These are phyloP conservation scores for Epichloe aotearoae DNA, from an alignment of 2,329 filamentous ascomycete genomes.

Conservation along the genomic window DNA sequence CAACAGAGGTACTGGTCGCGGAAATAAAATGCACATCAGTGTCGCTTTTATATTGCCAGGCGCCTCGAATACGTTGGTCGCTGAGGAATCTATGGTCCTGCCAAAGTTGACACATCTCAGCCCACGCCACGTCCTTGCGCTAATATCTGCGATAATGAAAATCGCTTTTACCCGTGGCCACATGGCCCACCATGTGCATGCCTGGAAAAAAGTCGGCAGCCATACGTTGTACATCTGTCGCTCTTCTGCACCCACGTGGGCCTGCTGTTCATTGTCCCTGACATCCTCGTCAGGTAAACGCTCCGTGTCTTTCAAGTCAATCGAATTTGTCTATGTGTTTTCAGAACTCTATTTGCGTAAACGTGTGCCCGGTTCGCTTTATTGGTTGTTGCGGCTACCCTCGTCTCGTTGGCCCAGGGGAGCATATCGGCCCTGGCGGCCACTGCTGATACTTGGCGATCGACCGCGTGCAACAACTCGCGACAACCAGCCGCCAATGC, in stretches of 20 bases:
- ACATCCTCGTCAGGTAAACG: too few relatives aligned
- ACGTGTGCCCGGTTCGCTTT: conserved; percentile 10
- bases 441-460: conserved; percentile 23
- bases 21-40: not conserved
- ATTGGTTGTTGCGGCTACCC: conserved; percentile 14
- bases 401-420: conserved; percentile 30
- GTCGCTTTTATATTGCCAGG: not conserved
- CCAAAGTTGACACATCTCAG: not conserved
- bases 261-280: not conserved
- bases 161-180: not conserved
- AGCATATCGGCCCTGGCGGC: conserved; percentile 27
- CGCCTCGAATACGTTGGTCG: not conserved
- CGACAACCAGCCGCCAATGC: conserved; percentile 38
- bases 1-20: too few relatives aligned
- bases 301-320: too few relatives aligned
- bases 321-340: too few relatives aligned
- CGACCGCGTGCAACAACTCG: conserved; percentile 27
- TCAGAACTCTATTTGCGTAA: conserved; percentile 13
- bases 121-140: not conserved
- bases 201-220: too few relatives aligned
- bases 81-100: not conserved
- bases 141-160: not conserved
- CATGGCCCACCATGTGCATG: not conserved
- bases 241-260: not conserved
- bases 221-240: not conserved